Conservation (phyloP, 495 filamentous ascomycete species). For the Penicillium bovifimosum region DNA sequence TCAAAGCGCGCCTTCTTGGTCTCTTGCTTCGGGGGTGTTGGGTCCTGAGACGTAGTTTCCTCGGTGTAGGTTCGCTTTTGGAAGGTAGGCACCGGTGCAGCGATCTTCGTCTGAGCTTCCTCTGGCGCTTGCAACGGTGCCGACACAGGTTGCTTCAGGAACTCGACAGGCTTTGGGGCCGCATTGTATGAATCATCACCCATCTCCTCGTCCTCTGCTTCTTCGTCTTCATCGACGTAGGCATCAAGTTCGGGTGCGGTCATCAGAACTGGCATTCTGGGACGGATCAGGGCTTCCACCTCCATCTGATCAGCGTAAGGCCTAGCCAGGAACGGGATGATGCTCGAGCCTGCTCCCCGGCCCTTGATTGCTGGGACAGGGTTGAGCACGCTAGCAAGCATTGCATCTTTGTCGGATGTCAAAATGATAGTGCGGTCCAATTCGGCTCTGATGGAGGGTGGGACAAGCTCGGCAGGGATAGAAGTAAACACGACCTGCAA, state of each 20-base stretch:
- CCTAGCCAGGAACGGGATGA: slow-evolving; percentile 69
- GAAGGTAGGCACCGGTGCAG: slow-evolving; percentile 9
- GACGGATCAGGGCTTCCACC: slow-evolving; percentile 68
- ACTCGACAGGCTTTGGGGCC: slow-evolving; percentile 18
- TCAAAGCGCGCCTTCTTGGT: slow-evolving; percentile 35
- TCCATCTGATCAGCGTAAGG: slow-evolving; percentile 52
- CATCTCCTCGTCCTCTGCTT: slow-evolving; percentile 43
- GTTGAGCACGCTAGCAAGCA: slow-evolving; percentile 76
- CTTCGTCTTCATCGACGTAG: slow-evolving; percentile 28
- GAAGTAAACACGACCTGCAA: slow-evolving; percentile 55
- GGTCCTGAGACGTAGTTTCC: slow-evolving; percentile 13
- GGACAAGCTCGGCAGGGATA: slow-evolving; percentile 55
- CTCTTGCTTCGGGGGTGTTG: slow-evolving; percentile 8
- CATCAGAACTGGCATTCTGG: slow-evolving; percentile 55
- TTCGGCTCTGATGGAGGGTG: slow-evolving; percentile 57
- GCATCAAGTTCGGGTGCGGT: slow-evolving; percentile 25
- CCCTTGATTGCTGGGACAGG: slow-evolving; percentile 56
- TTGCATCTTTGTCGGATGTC: slow-evolving; percentile 55
- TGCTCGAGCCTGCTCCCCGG: slow-evolving; percentile 54
- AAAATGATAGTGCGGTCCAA: slow-evolving; percentile 78
- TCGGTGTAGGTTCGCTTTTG: slow-evolving; percentile 36
- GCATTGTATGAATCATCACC: slow-evolving; percentile 10
- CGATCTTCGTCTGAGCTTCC: slow-evolving; percentile 10
- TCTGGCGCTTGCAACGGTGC: slow-evolving; percentile 11
- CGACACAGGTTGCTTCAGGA: slow-evolving; percentile 23